Evolutionary conservation across 495 filamentous ascomycete species (phyloP).

Genomic region (Pyronema domesticum): DNA sequence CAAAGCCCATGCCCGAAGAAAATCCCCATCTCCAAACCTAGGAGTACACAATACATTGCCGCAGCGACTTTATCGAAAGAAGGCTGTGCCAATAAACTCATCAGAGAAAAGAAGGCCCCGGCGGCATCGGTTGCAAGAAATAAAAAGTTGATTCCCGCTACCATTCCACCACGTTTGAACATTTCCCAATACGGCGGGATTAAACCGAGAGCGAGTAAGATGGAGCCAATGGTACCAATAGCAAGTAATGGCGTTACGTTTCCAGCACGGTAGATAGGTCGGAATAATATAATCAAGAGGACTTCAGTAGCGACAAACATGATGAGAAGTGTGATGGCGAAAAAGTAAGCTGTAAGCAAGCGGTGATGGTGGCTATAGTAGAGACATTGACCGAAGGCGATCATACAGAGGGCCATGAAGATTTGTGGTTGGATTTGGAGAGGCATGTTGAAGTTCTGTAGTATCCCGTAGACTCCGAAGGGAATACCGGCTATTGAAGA

Average conservation of each 20-base stretch:
- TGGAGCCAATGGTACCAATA: conserved; percentile 40
- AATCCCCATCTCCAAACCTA: conserved; percentile 49
- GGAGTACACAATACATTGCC: conserved; percentile 49
- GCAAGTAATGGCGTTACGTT: conserved; percentile 38
- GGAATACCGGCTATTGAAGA: conserved; percentile 19
- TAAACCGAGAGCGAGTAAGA: conserved; percentile 41
- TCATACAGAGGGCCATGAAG: conserved; percentile 44
- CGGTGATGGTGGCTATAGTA: conserved; percentile 28
- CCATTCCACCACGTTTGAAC: conserved; percentile 49
- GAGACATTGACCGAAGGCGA: conserved; percentile 53
- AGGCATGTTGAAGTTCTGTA: conserved; percentile 54
- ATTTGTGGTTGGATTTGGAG: conserved; percentile 58
- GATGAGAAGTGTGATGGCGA: conserved; percentile 18
- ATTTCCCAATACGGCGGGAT: conserved; percentile 56
- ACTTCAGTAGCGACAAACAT: conserved; percentile 42
- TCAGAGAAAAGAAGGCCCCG: conserved; percentile 58
- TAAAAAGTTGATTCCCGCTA: conserved; percentile 45
- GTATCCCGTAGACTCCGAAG: conserved; percentile 29
- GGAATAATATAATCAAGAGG: conserved; percentile 44
- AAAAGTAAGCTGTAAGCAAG: conserved; percentile 5
- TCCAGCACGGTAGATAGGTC: conserved; percentile 35
- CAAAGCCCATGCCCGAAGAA: conserved; percentile 44
- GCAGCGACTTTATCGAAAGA: conserved; percentile 55
- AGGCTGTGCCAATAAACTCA: conserved; percentile 54
- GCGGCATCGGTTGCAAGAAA: conserved; percentile 54